Percentiles rank a stretch among this genome's conserved stretches.
Conservation (phyloP, 768 basidiomycete genomes). For the Boletellus emodensis region DNA sequence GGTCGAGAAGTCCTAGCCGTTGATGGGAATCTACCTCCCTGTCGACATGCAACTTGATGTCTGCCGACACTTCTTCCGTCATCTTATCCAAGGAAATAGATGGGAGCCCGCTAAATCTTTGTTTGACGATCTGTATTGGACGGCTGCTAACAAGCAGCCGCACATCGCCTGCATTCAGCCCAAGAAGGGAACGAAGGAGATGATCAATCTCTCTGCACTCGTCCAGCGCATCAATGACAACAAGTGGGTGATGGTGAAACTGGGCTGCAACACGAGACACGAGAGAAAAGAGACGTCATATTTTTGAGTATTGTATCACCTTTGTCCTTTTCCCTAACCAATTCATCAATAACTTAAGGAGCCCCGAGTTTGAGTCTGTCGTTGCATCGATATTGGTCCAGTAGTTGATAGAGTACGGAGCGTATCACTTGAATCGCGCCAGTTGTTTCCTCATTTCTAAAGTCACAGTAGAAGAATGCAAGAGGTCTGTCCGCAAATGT, state of each 20-base stretch:
- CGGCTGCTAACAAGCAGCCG: neutral
- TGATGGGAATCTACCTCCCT: neutral
- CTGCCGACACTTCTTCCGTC: neutral
- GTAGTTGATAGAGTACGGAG: neutral
- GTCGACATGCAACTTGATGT: conserved; percentile 3
- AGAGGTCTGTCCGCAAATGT: neutral
- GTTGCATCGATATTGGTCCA: neutral
- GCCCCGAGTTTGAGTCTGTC: neutral
- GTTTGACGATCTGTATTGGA: neutral
- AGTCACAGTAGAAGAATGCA: conserved; percentile 1
- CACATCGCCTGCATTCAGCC: neutral
- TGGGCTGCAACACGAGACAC: neutral
- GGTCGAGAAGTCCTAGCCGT: neutral
- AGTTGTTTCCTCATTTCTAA: neutral
- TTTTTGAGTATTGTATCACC: neutral
- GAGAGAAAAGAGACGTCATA: neutral
- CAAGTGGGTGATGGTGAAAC: neutral
- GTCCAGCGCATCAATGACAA: conserved; percentile 8
- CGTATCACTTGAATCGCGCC: neutral
- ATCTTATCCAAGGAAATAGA: neutral
- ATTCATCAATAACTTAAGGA: neutral
- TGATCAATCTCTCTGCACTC: conserved; percentile 1
- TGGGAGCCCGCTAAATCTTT: neutral
- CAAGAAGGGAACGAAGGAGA: neutral
- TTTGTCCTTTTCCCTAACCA: neutral